Conservation (phyloP, 2,329 filamentous ascomycete genomes). For the Canariomyces notabilis region DNA sequence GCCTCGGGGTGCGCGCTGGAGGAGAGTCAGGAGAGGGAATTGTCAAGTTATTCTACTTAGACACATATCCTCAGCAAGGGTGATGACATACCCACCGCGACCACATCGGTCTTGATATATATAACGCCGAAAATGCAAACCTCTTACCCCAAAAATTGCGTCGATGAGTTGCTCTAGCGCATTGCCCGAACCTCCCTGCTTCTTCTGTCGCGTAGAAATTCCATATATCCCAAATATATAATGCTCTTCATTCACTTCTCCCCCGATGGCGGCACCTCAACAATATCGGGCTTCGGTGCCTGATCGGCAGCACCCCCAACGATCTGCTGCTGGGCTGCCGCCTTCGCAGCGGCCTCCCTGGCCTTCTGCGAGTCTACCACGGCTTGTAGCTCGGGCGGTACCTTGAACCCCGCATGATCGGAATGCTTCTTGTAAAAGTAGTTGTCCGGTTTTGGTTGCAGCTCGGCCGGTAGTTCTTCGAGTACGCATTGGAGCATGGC, state of each 20-base stretch:
- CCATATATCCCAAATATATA: not conserved
- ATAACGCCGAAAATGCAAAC: not conserved
- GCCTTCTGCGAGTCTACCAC: constrained; percentile 53
- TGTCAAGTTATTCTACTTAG: not conserved
- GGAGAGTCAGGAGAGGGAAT: not conserved
- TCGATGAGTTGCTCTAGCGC: not conserved
- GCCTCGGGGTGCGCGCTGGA: too few relatives aligned
- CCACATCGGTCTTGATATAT: not conserved
- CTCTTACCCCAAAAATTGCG: not conserved
- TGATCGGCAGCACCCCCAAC: constrained; percentile 24
- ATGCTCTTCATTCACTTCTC: constrained; percentile 8
- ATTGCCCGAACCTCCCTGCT: not conserved
- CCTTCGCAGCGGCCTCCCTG: constrained; percentile 35
- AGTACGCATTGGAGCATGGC: constrained; percentile 68
- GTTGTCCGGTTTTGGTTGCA: constrained; percentile 64
- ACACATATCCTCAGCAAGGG: not conserved
- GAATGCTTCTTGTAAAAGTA: constrained; percentile 88
- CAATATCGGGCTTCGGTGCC: constrained; percentile 19
- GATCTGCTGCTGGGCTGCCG: constrained; percentile 21
- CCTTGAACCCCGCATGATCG: constrained; percentile 78
- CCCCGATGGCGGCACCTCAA: constrained; percentile 17
- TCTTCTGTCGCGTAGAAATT: not conserved
- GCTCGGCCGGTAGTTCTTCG: constrained; percentile 64
- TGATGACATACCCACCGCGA: not conserved
- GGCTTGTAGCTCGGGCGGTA: constrained; percentile 53